Evolutionary conservation across 73 alveolate genomes (phyloP), one percentile per base, ranked within the genome.

Genomic region (Blepharisma stoltei): DNA sequence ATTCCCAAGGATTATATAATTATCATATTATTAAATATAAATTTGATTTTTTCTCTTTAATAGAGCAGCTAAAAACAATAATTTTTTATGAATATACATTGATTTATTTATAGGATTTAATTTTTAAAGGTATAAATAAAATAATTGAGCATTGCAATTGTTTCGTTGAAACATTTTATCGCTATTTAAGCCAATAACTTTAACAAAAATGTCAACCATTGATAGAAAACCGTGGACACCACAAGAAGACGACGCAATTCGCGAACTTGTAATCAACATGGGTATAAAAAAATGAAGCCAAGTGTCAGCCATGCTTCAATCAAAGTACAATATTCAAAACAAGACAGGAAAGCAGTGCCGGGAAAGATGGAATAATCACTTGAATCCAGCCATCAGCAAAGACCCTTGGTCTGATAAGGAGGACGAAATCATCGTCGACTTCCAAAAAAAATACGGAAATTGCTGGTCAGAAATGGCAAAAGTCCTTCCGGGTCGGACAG

Each of bases 301-400:
- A 7, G 89, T 92, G 7, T 94, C 98, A 54, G 54, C 77, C 47
- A 73, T 83, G 70, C 79, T 89, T 66, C 80, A 77, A 60, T 93
- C 86, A 44, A 76, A 80, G 43, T 92, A 66, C 75, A 67, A 80
- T 25, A 71, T 86, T 32, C 46, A 54, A 11, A 91, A 92, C 14
- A 82, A 98, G 70, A 85, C 97, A 70, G 99, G 99, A 9, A 96
- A 96, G 87, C 89, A 94, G 83, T 96, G 99, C 84, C 75, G 99
- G 65, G 99, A 96, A 85, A 90, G 99, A 54, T 96, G 97, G 96
- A 98, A 96, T 83, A 96, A 96, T 71, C 98, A 96, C 78, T 80
- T 96, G 43, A 97, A 96, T 77, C 98, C 99, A 54, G 81, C 88
- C n/a, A 94, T 96, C 46, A 92, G 89, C 71, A 96, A 95, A 69